A percentile compares a stretch with the other conserved stretches of the same genome.
Evolutionary conservation across 2,329 filamentous ascomycete species (phyloP).

Genomic region (Alternaria longipes): DNA sequence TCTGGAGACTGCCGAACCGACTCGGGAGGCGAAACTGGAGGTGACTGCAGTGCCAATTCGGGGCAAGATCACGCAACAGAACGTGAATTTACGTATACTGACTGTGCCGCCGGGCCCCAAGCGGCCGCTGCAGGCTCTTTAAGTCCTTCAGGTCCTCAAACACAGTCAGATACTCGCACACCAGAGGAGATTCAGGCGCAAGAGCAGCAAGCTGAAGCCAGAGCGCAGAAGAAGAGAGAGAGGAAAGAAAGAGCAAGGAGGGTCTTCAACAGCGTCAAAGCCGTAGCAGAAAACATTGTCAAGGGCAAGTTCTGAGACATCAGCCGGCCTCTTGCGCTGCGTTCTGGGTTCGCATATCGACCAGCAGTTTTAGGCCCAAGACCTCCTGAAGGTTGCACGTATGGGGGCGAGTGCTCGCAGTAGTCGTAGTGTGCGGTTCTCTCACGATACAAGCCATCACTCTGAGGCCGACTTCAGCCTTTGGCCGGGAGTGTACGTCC

Average conservation of each 20-base stretch:
- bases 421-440: constrained; percentile 14
- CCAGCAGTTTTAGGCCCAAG: neutral
- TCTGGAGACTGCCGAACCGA: neutral
- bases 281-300: neutral
- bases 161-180: neutral
- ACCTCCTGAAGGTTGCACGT: neutral
- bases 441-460: neutral
- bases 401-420: constrained; percentile 10
- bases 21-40: neutral
- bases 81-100: neutral
- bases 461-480: constrained; percentile 26
- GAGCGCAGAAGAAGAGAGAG: neutral
- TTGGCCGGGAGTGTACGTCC: constrained; percentile 36
- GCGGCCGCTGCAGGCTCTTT: neutral
- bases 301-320: neutral
- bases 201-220: neutral
- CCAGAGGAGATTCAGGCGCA: neutral
- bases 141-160: neutral
- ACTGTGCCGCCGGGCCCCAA: neutral
- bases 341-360: neutral
- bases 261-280: neutral
- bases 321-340: neutral
- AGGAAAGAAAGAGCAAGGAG: neutral
- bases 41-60: neutral
- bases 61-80: neutral